Evolutionary conservation across 192 early-diverging fungal genomes (phyloP).

Genomic region (Podila epicladia): DNA sequence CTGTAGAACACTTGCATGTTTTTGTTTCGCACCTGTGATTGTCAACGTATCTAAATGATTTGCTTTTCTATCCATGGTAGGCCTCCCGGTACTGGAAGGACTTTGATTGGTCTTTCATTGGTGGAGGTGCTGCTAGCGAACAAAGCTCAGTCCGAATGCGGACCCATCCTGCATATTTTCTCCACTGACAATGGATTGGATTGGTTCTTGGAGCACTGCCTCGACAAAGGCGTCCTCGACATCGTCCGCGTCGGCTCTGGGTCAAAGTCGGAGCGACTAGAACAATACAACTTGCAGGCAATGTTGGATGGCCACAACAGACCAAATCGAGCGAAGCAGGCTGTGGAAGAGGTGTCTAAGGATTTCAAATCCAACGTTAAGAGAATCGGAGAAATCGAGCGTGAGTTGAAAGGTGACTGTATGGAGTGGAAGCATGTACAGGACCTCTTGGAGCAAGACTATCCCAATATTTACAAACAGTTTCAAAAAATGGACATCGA

Average conservation of each 20-base stretch:
- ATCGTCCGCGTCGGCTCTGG: slow-evolving; percentile 60
- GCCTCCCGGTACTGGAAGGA: slow-evolving; percentile 65
- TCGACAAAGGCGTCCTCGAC: slow-evolving; percentile 46
- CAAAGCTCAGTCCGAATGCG: slow-evolving; percentile 21
- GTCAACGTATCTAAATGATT: background rate
- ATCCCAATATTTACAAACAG: slow-evolving; percentile 6
- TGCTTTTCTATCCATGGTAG: slow-evolving; percentile 6
- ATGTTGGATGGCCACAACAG: slow-evolving; percentile 13
- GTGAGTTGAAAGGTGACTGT: slow-evolving; percentile 13
- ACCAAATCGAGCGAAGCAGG: slow-evolving; percentile 7
- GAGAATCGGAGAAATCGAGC: slow-evolving; percentile 20
- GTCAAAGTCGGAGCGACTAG: slow-evolving; percentile 36
- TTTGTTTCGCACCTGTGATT: background rate
- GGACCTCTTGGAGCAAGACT: slow-evolving; percentile 1
- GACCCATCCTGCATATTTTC: slow-evolving; percentile 52
- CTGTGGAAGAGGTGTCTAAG: background rate
- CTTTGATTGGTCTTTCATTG: slow-evolving; percentile 60
- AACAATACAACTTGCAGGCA: slow-evolving; percentile 16
- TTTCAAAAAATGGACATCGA: background rate
- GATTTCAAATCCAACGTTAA: slow-evolving; percentile 2
- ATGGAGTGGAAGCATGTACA: background rate
- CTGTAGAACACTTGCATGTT: background rate
- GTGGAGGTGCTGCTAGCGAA: slow-evolving; percentile 53
- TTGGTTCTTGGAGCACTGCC: slow-evolving; percentile 64
- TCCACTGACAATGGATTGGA: slow-evolving; percentile 52